Evolutionary conservation across 2,329 filamentous ascomycete genomes (phyloP).

Genomic region (Macroventuria anomochaeta): DNA sequence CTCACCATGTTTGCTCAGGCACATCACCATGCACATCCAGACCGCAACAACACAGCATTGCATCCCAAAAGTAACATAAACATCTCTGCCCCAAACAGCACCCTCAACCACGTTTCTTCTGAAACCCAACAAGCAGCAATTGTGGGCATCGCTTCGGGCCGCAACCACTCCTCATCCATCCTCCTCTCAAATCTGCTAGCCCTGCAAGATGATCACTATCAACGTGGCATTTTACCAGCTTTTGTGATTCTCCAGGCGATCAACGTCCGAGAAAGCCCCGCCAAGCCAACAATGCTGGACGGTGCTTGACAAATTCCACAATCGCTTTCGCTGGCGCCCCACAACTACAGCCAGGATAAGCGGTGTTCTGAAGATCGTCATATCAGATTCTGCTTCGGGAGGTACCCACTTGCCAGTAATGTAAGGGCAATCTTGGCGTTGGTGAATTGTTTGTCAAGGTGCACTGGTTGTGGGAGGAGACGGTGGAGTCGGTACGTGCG

Average conservation of each 20-base stretch:
- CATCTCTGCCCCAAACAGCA: not conserved
- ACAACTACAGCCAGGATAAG: slow-evolving; percentile 2
- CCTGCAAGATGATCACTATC: slow-evolving; percentile 3
- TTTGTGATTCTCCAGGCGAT: slow-evolving; percentile 13
- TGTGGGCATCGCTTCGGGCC: slow-evolving; percentile 15
- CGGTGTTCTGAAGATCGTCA: slow-evolving; percentile 1
- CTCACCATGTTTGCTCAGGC: not conserved
- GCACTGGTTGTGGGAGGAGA: not conserved
- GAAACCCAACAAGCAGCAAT: slow-evolving; percentile 1
- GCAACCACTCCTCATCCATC: slow-evolving; percentile 2
- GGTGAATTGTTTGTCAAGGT: slow-evolving; percentile 1
- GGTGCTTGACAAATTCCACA: slow-evolving; percentile 3
- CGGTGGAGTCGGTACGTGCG: slow-evolving; percentile 5
- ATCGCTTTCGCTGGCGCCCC: slow-evolving; percentile 9
- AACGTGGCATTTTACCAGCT: not conserved
- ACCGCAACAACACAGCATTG: not conserved
- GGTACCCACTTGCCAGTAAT: slow-evolving; percentile 1
- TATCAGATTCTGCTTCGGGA: slow-evolving; percentile 1
- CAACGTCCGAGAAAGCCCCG: slow-evolving; percentile 1
- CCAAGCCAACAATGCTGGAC: slow-evolving; percentile 12
- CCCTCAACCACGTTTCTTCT: slow-evolving; percentile 1
- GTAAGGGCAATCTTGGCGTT: slow-evolving; percentile 15
- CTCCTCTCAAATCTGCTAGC: slow-evolving; percentile 9
- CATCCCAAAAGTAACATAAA: not conserved
- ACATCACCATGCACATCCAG: not conserved